Evolutionary conservation across 2,329 filamentous ascomycete species (phyloP).

Genomic region (Pestalotiopsis sp.): DNA sequence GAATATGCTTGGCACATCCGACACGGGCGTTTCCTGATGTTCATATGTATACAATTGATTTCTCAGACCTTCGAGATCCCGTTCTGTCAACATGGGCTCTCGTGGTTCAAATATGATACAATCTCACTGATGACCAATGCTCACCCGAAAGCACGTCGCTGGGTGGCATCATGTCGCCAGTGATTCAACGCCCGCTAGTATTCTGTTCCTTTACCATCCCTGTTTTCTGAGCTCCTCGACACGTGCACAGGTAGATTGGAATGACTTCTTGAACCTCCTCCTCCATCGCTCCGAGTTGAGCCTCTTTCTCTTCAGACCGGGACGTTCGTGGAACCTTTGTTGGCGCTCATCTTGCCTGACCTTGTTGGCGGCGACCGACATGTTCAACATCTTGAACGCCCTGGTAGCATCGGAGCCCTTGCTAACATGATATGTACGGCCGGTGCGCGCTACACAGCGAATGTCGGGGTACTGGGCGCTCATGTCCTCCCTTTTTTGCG

Average conservation of each 20-base stretch:
- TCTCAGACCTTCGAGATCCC: neutral
- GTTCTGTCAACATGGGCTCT: neutral
- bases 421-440: conserved; percentile 46
- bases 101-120: conserved; percentile 2
- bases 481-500: conserved; percentile 11
- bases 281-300: conserved; percentile 71
- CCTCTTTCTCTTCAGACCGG: conserved; percentile 78
- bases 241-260: conserved; percentile 64
- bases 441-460: conserved; percentile 44
- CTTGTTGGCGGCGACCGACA: conserved; percentile 52
- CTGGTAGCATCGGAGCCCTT: conserved; percentile 47
- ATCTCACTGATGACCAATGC: neutral
- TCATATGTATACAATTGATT: conserved; percentile 9
- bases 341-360: conserved; percentile 56
- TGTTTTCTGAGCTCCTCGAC: conserved; percentile 74
- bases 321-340: conserved; percentile 76
- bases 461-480: conserved; percentile 28
- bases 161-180: neutral
- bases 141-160: neutral
- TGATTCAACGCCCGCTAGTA: neutral
- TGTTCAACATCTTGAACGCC: conserved; percentile 46
- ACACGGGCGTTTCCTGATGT: neutral
- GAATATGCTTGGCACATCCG: neutral
- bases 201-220: conserved; percentile 65
- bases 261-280: conserved; percentile 68